Evolutionary conservation across 2,329 filamentous ascomycete species (phyloP).

Genomic region (Colletotrichum sp.): DNA sequence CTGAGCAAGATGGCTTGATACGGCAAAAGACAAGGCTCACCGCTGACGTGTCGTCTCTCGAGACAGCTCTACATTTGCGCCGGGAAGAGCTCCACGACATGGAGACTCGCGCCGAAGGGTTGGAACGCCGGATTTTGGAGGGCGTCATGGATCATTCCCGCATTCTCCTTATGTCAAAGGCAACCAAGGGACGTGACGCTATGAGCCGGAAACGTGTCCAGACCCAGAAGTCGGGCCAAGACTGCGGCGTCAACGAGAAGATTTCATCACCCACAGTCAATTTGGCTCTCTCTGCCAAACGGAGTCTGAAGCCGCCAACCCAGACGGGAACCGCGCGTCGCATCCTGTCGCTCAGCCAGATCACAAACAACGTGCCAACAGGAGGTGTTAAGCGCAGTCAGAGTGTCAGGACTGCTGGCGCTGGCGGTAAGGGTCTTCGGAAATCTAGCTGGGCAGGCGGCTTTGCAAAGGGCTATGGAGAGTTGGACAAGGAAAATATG

Average conservation of each 20-base stretch:
- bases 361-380: constrained; percentile 73
- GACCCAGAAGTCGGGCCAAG: constrained; percentile 45
- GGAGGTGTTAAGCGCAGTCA: constrained; percentile 77
- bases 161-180: constrained; percentile 80
- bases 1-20: constrained; percentile 76
- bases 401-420: constrained; percentile 70
- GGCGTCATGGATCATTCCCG: constrained; percentile 96
- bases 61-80: constrained; percentile 87
- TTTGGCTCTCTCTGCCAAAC: constrained; percentile 59
- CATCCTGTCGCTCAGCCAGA: constrained; percentile 90
- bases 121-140: constrained; percentile 92
- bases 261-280: constrained; percentile 44
- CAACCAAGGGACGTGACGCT: constrained; percentile 54
- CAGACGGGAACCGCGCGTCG: constrained; percentile 69
- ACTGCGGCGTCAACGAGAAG: constrained; percentile 23
- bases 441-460: constrained; percentile 74
- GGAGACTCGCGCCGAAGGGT: constrained; percentile 84
- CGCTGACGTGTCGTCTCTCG: constrained; percentile 87
- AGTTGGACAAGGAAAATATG: constrained; percentile 67
- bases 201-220: constrained; percentile 65
- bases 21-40: constrained; percentile 80
- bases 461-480: constrained; percentile 52
- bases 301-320: constrained; percentile 49
- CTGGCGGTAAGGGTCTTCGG: constrained; percentile 52
- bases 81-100: constrained; percentile 91